These are phyloP conservation scores for Vanderwaltozyma verrucispora DNA, from an alignment of 805 yeast genomes.

Conservation along the genomic window DNA sequence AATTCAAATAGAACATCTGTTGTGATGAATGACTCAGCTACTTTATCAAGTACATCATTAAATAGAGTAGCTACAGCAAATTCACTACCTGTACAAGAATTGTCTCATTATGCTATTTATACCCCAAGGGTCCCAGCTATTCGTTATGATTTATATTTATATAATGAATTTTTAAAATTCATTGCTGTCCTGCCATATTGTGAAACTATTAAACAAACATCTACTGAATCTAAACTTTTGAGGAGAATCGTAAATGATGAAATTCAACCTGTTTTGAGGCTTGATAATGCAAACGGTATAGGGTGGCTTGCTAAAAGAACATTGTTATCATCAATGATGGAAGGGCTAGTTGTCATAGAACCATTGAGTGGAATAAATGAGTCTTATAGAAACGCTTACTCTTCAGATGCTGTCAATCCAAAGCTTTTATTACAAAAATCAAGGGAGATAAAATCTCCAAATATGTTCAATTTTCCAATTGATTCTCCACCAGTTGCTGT, in stretches of 20 bases:
- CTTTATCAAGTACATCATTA: conserved; percentile 15
- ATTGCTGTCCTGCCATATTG: conserved; percentile 27
- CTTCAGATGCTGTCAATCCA: too few species aligned
- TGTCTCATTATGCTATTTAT: conserved; percentile 19
- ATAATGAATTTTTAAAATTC: conserved; percentile 32
- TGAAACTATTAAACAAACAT: conserved; percentile 31
- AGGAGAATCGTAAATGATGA: conserved; percentile 64
- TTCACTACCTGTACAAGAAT: conserved; percentile 6
- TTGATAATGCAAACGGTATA: conserved; percentile 54
- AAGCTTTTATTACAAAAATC: not conserved
- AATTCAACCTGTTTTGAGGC: conserved; percentile 58
- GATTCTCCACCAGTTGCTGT: conserved; percentile 64
- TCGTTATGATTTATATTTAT: conserved; percentile 34
- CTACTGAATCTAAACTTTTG: conserved; percentile 43
- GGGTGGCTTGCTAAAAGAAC: conserved; percentile 52
- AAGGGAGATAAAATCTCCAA: conserved; percentile 21
- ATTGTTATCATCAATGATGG: conserved; percentile 58
- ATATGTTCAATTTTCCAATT: conserved; percentile 35
- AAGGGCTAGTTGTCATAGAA: conserved; percentile 72
- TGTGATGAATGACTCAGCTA: conserved; percentile 6
- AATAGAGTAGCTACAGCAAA: conserved; percentile 8
- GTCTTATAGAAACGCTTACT: conserved; percentile 3
- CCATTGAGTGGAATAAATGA: conserved; percentile 82
- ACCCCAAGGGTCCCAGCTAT: conserved; percentile 34
- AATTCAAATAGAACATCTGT: conserved; percentile 9